phyloP scores from a whole-genome alignment of 2,329 filamentous ascomycete genomes.

The Mariannaea elegans region DNA sequence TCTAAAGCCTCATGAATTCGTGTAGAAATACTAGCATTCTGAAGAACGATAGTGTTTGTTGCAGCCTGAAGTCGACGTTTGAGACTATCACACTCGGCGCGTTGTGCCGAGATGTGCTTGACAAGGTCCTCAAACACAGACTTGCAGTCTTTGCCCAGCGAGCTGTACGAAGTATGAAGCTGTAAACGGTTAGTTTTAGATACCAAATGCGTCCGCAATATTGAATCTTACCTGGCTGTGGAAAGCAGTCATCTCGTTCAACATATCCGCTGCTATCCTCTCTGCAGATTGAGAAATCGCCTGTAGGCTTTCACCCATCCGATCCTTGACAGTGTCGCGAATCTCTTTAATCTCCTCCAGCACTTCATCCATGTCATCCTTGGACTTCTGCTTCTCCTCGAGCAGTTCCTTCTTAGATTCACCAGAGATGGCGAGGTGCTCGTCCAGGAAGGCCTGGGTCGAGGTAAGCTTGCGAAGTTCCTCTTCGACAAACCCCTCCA shows the following conservation, averaged over 20 bases:
- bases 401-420: slow-evolving; percentile 74
- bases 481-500: slow-evolving; percentile 78
- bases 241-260: slow-evolving; percentile 85
- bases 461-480: slow-evolving; percentile 77
- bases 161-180: slow-evolving; percentile 85
- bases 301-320: slow-evolving; percentile 84
- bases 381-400: slow-evolving; percentile 72
- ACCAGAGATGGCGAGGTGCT: slow-evolving; percentile 74
- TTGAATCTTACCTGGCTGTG: slow-evolving; percentile 66
- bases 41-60: slow-evolving; percentile 71
- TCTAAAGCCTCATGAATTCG: slow-evolving; percentile 75
- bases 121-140: slow-evolving; percentile 83
- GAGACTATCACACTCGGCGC: slow-evolving; percentile 77
- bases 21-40: slow-evolving; percentile 72
- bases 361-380: slow-evolving; percentile 88
- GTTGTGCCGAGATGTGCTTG: slow-evolving; percentile 78
- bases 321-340: slow-evolving; percentile 85
- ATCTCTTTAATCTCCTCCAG: slow-evolving; percentile 92
- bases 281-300: slow-evolving; percentile 85
- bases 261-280: slow-evolving; percentile 87
- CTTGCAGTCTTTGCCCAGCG: slow-evolving; percentile 87
- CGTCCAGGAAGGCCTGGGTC: slow-evolving; percentile 75
- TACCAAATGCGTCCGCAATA: neutral
- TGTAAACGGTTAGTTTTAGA: slow-evolving; percentile 46
- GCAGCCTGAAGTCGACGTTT: slow-evolving; percentile 77